phyloP scores from a whole-genome alignment of 495 filamentous ascomycete species.

The Lasiosphaeria hispida region DNA sequence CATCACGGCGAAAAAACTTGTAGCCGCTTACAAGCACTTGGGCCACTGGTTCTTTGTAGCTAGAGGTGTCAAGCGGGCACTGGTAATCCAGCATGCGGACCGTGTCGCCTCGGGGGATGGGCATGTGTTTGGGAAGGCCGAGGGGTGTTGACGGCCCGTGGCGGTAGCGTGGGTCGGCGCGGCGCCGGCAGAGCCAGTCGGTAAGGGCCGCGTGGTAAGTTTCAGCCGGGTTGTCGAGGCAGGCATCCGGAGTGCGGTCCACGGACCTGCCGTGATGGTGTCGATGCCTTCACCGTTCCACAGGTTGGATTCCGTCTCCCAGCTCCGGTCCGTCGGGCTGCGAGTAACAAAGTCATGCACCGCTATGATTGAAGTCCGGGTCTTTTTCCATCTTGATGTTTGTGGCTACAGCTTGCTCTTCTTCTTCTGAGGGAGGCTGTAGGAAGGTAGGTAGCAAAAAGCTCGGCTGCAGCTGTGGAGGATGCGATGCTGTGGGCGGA shows the following conservation, averaged over 20 bases:
- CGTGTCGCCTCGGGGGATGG: background rate
- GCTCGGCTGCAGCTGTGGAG: background rate
- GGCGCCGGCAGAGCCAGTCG: background rate
- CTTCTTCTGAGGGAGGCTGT: too few relatives aligned
- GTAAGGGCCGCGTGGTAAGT: background rate
- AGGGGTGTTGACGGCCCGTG: background rate
- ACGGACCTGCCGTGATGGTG: background rate
- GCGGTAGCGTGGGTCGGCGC: background rate
- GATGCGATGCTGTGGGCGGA: background rate
- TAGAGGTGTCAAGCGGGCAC: too few relatives aligned
- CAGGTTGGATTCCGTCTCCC: background rate
- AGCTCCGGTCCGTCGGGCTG: background rate
- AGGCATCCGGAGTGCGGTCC: background rate
- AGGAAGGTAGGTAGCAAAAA: too few relatives aligned
- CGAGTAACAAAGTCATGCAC: conserved; percentile 1
- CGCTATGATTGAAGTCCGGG: background rate
- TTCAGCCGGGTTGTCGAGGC: background rate
- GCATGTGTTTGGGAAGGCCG: background rate
- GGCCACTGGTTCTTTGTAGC: too few relatives aligned
- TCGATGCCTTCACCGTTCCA: background rate
- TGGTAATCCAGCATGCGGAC: background rate
- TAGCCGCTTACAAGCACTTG: conserved; percentile 6
- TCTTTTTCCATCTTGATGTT: background rate
- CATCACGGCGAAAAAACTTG: conserved; percentile 6
- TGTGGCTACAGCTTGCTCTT: background rate